Evolutionary conservation across 176 grass and related monocot species (phyloP).

Genomic region (Raddia guianensis): DNA sequence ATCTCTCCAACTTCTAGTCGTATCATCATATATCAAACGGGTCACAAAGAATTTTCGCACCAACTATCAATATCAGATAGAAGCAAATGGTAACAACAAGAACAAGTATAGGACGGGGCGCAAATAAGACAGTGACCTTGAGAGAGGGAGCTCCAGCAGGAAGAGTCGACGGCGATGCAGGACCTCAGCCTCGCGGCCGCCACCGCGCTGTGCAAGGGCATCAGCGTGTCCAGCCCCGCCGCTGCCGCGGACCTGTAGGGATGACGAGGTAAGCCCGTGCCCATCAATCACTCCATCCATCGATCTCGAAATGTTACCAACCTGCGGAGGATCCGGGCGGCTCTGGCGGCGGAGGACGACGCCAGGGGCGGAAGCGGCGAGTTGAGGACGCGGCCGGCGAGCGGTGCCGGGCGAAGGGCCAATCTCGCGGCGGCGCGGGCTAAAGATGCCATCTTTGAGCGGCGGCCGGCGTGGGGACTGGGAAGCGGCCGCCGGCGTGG

Average conservation of each 20-base stretch:
- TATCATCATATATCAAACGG: neutral
- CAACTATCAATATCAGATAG: neutral
- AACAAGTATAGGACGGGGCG: neutral
- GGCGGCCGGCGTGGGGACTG: neutral
- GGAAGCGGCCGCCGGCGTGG: neutral
- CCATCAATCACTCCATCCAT: neutral
- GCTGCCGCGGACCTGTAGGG: conserved; percentile 39
- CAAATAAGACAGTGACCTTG: conserved; percentile 41
- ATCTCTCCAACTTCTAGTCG: neutral
- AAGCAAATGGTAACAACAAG: neutral
- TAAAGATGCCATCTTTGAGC: conserved; percentile 37
- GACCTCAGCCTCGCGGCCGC: conserved; percentile 55
- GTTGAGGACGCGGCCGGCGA: conserved; percentile 8
- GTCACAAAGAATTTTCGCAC: neutral
- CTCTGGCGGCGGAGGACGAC: neutral
- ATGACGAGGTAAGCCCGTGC: neutral
- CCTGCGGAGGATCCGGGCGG: conserved; percentile 48
- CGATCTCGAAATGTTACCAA: neutral
- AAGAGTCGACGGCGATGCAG: conserved; percentile 52
- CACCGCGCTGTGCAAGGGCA: conserved; percentile 63
- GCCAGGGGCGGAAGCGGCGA: conserved; percentile 11
- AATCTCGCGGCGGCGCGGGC: conserved; percentile 36
- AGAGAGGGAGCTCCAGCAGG: conserved; percentile 66
- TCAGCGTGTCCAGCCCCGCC: conserved; percentile 49
- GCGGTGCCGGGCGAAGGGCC: conserved; percentile 13